Conservation (phyloP, 2,329 filamentous ascomycete species). For the Botrytis tulipae region DNA sequence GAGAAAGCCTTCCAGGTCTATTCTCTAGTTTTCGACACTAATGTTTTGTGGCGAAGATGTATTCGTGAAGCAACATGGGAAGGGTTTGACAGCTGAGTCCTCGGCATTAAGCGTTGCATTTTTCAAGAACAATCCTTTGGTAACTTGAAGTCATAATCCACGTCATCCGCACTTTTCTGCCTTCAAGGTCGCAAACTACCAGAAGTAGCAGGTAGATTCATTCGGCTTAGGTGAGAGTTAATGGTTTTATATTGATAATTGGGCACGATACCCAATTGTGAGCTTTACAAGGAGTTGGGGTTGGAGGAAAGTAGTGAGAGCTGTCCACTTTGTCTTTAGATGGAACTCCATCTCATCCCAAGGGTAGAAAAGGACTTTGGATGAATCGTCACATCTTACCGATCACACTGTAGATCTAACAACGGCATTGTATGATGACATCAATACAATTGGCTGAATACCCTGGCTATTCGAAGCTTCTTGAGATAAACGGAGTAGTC, state of each 20-base stretch:
- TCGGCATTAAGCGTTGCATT: background rate
- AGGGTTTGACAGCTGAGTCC: background rate
- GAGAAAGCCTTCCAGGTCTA: background rate
- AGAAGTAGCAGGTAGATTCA: background rate
- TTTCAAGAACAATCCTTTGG: background rate
- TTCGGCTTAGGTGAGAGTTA: slow-evolving; percentile 1
- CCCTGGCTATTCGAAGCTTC: background rate
- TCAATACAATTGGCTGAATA: background rate
- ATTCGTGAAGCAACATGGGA: background rate
- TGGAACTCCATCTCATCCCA: slow-evolving; percentile 16
- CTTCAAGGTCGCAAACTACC: background rate
- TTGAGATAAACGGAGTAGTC: background rate
- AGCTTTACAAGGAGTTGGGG: slow-evolving; percentile 5
- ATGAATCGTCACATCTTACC: slow-evolving; percentile 9
- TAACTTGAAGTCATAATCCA: background rate
- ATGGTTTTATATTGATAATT: background rate
- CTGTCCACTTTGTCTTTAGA: slow-evolving; percentile 18
- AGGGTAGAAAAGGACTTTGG: slow-evolving; percentile 13
- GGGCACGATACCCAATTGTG: background rate
- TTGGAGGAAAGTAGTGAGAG: background rate
- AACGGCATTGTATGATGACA: slow-evolving; percentile 1
- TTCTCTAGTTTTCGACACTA: slow-evolving; percentile 6
- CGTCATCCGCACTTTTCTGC: background rate
- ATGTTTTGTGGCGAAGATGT: background rate
- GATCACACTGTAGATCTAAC: slow-evolving; percentile 20